phyloP scores from a whole-genome alignment of 2,329 filamentous ascomycete species.

The Lachnellula willkommii region DNA sequence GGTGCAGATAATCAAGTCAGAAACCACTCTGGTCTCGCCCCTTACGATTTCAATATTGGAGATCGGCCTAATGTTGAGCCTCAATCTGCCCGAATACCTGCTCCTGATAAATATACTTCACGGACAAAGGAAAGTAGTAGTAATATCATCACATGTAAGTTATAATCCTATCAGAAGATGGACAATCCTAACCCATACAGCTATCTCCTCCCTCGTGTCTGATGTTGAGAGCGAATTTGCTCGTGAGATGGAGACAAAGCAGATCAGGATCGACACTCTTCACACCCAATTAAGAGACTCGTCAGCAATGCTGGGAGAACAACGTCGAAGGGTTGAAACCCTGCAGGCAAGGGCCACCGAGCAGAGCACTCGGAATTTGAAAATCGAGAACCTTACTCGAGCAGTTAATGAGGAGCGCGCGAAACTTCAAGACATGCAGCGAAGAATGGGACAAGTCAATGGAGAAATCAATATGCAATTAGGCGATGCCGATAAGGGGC shows the following conservation, averaged over 20 bases:
- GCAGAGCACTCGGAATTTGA: constrained; percentile 59
- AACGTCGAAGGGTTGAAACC: constrained; percentile 66
- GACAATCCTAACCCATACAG: constrained; percentile 42
- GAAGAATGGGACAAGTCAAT: constrained; percentile 42
- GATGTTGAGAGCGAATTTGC: constrained; percentile 77
- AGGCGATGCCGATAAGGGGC: constrained; percentile 32
- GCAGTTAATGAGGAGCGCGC: constrained; percentile 66
- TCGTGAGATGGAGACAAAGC: constrained; percentile 74
- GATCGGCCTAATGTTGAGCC: constrained; percentile 48
- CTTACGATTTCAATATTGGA: constrained; percentile 91
- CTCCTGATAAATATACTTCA: constrained; percentile 40
- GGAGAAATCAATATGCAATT: constrained; percentile 49
- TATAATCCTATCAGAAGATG: neutral
- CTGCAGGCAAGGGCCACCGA: constrained; percentile 61
- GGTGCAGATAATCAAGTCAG: constrained; percentile 88
- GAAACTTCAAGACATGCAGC: constrained; percentile 44
- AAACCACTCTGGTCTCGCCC: constrained; percentile 82
- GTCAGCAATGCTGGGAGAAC: constrained; percentile 71
- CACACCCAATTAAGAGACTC: constrained; percentile 77
- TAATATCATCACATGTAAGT: constrained; percentile 74
- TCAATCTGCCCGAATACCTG: constrained; percentile 39
- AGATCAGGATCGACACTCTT: constrained; percentile 74
- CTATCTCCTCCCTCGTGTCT: constrained; percentile 76
- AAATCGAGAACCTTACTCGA: constrained; percentile 70
- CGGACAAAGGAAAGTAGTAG: constrained; percentile 65